Conservation (phyloP, 2,329 filamentous ascomycete genomes). For the Fusarium globosum region DNA sequence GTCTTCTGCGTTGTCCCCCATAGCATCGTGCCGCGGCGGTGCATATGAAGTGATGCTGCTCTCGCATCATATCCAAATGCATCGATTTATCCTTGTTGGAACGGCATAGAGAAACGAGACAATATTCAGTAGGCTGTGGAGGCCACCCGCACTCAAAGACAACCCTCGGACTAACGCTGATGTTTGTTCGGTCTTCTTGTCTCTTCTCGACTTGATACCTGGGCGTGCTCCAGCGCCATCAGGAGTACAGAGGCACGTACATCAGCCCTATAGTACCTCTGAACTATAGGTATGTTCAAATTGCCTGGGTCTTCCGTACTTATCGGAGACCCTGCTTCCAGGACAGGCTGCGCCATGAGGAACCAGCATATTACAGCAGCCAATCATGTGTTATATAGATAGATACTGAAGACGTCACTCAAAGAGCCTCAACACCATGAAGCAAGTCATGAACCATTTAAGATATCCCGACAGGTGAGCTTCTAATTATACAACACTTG, state of each 20-base stretch:
- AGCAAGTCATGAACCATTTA: neutral
- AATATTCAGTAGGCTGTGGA: neutral
- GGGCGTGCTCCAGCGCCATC: neutral
- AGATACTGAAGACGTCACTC: slow-evolving; percentile 20
- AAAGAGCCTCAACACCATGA: slow-evolving; percentile 45
- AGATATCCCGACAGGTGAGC: neutral
- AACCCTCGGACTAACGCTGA: slow-evolving; percentile 7
- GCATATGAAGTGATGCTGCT: slow-evolving; percentile 17
- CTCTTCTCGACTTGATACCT: slow-evolving; percentile 5
- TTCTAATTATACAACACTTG: slow-evolving; percentile 18
- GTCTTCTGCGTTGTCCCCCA: neutral
- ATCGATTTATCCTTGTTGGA: neutral
- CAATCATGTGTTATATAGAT: slow-evolving; percentile 30
- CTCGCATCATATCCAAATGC: neutral
- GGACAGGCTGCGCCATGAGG: neutral
- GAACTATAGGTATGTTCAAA: neutral
- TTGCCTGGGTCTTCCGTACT: neutral
- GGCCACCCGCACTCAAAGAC: slow-evolving; percentile 7
- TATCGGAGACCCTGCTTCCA: neutral
- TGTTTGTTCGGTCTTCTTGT: slow-evolving; percentile 4
- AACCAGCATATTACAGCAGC: neutral
- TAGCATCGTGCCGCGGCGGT: slow-evolving; percentile 5
- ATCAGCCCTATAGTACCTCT: slow-evolving; percentile 4
- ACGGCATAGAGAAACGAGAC: slow-evolving; percentile 17
- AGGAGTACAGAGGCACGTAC: neutral